phyloP scores from a whole-genome alignment of 805 yeast genomes.

The Brettanomyces custersianus region DNA sequence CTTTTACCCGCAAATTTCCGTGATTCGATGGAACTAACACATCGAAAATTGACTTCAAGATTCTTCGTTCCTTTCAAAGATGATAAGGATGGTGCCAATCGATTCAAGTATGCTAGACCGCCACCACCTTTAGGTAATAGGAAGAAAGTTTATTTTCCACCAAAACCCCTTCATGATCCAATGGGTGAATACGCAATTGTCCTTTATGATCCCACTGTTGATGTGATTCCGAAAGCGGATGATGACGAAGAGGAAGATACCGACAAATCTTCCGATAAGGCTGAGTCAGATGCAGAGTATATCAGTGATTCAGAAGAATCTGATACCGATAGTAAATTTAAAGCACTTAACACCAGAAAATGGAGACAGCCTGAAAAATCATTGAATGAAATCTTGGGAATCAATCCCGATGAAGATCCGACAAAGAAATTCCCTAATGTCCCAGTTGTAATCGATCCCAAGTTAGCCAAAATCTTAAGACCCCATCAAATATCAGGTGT shows the following conservation, averaged over 20 bases:
- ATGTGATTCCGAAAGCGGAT: slow-evolving; percentile 32
- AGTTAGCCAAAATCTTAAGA: slow-evolving; percentile 69
- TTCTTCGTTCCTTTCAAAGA: slow-evolving; percentile 56
- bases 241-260: slow-evolving; percentile 21
- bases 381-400: slow-evolving; percentile 73
- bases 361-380: slow-evolving; percentile 47
- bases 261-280: slow-evolving; percentile 8
- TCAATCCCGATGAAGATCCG: slow-evolving; percentile 40
- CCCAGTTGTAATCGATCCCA: slow-evolving; percentile 94
- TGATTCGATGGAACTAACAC: slow-evolving; percentile 30
- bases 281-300: slow-evolving; percentile 2
- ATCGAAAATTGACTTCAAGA: slow-evolving; percentile 34
- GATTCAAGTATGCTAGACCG: slow-evolving; percentile 28
- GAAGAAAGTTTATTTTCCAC: slow-evolving; percentile 59
- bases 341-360: slow-evolving; percentile 21
- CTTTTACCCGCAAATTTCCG: slow-evolving; percentile 46
- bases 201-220: slow-evolving; percentile 90
- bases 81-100: slow-evolving; percentile 26
- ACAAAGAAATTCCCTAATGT: slow-evolving; percentile 63
- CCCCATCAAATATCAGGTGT: slow-evolving; percentile 98
- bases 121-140: slow-evolving; percentile 86
- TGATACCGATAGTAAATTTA: slow-evolving; percentile 3
- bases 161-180: slow-evolving; percentile 93
- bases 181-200: slow-evolving; percentile 89
- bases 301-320: slow-evolving; percentile 8